These are phyloP conservation scores for Oldenlandia corymbosa DNA, from an alignment of 257 asterid species.

Conservation along the genomic window DNA sequence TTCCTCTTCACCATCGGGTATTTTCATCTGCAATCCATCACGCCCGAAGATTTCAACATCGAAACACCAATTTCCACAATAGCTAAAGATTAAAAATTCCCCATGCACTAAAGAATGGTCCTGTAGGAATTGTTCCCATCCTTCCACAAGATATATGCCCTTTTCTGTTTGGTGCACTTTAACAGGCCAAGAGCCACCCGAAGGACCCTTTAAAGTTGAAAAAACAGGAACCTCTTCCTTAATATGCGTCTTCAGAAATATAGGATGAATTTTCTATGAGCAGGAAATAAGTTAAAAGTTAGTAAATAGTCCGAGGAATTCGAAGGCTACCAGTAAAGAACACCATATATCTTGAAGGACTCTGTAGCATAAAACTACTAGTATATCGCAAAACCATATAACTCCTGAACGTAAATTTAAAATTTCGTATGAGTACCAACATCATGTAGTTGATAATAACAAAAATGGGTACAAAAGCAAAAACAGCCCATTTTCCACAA, in stretches of 20 bases:
- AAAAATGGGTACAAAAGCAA: too few species aligned
- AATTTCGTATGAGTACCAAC: too few species aligned
- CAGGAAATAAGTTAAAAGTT: neutral
- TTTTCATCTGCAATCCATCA: neutral
- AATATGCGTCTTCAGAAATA: neutral
- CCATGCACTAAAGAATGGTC: neutral
- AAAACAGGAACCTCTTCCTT: neutral
- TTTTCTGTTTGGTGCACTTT: neutral
- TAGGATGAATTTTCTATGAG: constrained; percentile 5
- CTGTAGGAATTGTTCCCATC: neutral
- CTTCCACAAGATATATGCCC: constrained; percentile 2
- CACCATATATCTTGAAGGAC: too few species aligned
- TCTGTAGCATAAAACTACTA: too few species aligned
- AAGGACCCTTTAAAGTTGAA: neutral
- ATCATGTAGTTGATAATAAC: too few species aligned
- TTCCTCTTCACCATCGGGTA: neutral
- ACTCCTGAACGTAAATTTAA: too few species aligned
- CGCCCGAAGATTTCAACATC: neutral
- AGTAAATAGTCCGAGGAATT: too few species aligned
- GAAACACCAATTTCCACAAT: neutral
- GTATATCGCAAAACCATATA: too few species aligned
- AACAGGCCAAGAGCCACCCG: neutral
- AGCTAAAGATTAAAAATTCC: neutral
- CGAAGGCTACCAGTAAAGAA: too few species aligned
- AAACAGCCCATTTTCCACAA: too few species aligned